These are phyloP conservation scores for Stemphylium beticola DNA, from an alignment of 2,329 filamentous ascomycete genomes.

Conservation along the genomic window DNA sequence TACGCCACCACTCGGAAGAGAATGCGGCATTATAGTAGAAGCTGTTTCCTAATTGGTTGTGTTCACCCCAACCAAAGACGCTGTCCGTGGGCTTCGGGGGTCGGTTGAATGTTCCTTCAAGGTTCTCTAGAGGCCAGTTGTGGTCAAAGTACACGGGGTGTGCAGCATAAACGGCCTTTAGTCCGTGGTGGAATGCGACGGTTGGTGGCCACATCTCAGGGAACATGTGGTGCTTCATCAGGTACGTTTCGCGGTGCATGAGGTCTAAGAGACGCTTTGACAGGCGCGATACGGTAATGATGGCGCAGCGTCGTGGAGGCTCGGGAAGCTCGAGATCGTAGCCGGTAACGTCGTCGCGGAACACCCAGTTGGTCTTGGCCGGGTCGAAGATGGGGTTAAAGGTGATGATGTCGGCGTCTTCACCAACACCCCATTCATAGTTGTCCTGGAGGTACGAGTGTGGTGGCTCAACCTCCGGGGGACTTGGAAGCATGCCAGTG, in stretches of 20 bases:
- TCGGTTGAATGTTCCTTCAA: constrained; percentile 58
- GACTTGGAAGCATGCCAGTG: constrained; percentile 61
- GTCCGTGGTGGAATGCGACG: constrained; percentile 74
- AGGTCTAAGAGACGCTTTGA: constrained; percentile 74
- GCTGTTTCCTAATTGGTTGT: constrained; percentile 58
- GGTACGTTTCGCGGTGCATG: constrained; percentile 78
- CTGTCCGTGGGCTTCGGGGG: constrained; percentile 53
- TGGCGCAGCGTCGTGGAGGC: constrained; percentile 75
- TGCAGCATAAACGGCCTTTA: constrained; percentile 79
- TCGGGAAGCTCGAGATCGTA: constrained; percentile 63
- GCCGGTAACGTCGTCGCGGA: constrained; percentile 70
- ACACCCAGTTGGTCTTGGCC: constrained; percentile 74
- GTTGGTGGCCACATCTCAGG: constrained; percentile 82
- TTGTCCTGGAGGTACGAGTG: constrained; percentile 65
- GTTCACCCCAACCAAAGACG: constrained; percentile 59
- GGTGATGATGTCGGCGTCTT: constrained; percentile 75
- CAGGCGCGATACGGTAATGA: constrained; percentile 76
- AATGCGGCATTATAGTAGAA: constrained; percentile 61
- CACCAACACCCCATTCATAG: constrained; percentile 77
- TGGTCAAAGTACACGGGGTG: constrained; percentile 82
- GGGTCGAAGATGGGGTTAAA: constrained; percentile 83
- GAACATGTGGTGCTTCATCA: constrained; percentile 73
- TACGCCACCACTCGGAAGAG: constrained; percentile 55
- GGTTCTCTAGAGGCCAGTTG: constrained; percentile 64
- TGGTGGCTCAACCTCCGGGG: constrained; percentile 69